These are phyloP conservation scores for Sugiyamaella lignohabitans DNA, from an alignment of 805 yeast genomes.

Conservation along the genomic window DNA sequence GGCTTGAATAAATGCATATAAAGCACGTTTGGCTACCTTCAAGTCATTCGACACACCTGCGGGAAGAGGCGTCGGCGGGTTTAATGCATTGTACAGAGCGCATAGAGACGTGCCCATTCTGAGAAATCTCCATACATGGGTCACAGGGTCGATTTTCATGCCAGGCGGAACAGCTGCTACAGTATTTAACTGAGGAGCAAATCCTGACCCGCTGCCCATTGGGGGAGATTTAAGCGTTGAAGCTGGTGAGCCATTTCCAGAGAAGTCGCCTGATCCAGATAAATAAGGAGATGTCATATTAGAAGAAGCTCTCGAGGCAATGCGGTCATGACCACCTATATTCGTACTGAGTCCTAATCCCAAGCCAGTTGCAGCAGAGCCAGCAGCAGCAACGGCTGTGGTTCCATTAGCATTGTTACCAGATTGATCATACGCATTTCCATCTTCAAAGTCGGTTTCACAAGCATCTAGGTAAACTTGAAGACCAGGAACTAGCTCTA, in stretches of 20 bases:
- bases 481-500: constrained; percentile 22
- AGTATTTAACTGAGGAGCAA: constrained; percentile 13
- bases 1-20: constrained; percentile 83
- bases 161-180: constrained; percentile 12
- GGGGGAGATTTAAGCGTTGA: constrained; percentile 27
- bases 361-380: constrained; percentile 1
- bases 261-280: neutral
- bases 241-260: constrained; percentile 18
- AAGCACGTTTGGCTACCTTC: constrained; percentile 78
- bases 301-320: constrained; percentile 3
- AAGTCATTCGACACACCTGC: constrained; percentile 72
- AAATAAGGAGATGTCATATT: neutral
- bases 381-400: constrained; percentile 9
- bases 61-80: constrained; percentile 41
- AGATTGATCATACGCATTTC: constrained; percentile 4
- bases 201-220: constrained; percentile 10
- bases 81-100: constrained; percentile 67
- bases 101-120: constrained; percentile 93
- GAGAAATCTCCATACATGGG: constrained; percentile 79
- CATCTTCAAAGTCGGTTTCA: constrained; percentile 10
- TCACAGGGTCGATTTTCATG: constrained; percentile 71
- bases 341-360: constrained; percentile 5
- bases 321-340: constrained; percentile 14
- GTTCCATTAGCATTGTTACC: neutral
- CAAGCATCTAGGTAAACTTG: constrained; percentile 10